A percentile compares a stretch with the other conserved stretches of the same genome.
These are phyloP conservation scores for Rutidosis leptorrhynchoides DNA, from an alignment of 129 eudicot species.

Conservation along the genomic window DNA sequence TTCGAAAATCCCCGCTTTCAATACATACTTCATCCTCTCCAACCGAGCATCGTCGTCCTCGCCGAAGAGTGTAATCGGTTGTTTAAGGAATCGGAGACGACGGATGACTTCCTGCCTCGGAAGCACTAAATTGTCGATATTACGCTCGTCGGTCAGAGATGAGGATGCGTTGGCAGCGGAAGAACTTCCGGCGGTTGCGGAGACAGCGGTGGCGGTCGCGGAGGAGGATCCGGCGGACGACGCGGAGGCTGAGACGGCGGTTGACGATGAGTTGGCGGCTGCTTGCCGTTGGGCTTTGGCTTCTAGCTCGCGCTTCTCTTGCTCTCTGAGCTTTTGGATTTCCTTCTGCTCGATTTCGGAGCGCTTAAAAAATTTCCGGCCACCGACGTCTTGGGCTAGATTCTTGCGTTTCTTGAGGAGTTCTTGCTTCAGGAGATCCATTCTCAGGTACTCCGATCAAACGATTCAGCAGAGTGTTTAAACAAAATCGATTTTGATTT, in stretches of 20 bases:
- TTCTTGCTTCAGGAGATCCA: constrained; percentile 84
- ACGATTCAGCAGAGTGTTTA: too few relatives aligned
- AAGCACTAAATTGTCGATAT: constrained; percentile 56
- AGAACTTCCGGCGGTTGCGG: constrained; percentile 41
- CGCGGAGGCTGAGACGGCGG: constrained; percentile 41
- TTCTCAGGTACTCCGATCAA: too few relatives aligned
- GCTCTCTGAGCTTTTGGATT: constrained; percentile 67
- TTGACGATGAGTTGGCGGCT: constrained; percentile 38
- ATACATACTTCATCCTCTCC: constrained; percentile 63
- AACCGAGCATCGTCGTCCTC: constrained; percentile 73
- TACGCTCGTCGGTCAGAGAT: constrained; percentile 56
- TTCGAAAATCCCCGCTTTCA: constrained; percentile 82
- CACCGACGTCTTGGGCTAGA: constrained; percentile 61
- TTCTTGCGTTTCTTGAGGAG: constrained; percentile 49
- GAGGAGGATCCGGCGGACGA: too few relatives aligned
- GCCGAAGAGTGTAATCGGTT: constrained; percentile 80
- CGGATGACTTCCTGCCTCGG: constrained; percentile 83
- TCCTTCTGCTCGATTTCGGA: constrained; percentile 88
- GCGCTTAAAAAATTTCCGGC: constrained; percentile 69
- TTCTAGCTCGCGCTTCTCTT: constrained; percentile 73
- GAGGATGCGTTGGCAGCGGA: too few relatives aligned
- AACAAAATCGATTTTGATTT: too few relatives aligned
- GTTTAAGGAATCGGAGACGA: constrained; percentile 72
- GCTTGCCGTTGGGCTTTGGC: constrained; percentile 64
- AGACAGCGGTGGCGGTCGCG: too few relatives aligned